Evolutionary conservation across 306 rosid species (phyloP).

Genomic region (Fagus sylvatica): DNA sequence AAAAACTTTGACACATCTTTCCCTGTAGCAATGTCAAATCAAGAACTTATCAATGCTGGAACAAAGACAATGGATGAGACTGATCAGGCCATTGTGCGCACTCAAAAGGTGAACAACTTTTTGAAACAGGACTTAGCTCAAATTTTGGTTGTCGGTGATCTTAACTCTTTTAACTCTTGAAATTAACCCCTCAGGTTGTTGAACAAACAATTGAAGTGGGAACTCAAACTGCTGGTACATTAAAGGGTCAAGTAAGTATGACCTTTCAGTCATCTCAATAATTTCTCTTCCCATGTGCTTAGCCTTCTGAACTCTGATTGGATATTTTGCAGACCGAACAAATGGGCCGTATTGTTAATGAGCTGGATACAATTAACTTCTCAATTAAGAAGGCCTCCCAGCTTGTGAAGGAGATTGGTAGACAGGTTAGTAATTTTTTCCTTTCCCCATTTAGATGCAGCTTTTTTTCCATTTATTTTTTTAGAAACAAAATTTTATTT

Average conservation of each 20-base stretch:
- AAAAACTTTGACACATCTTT: constrained; percentile 28
- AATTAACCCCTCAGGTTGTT: constrained; percentile 59
- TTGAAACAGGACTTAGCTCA: constrained; percentile 6
- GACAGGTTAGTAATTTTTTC: constrained; percentile 65
- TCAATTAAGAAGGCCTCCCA: constrained; percentile 98
- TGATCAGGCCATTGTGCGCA: constrained; percentile 90
- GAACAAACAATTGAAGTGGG: constrained; percentile 96
- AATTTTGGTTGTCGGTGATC: constrained; percentile 23
- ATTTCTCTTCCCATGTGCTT: constrained; percentile 1
- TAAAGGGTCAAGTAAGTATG: constrained; percentile 90
- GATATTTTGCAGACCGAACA: constrained; percentile 78
- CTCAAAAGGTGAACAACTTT: constrained; percentile 64
- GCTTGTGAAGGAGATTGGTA: constrained; percentile 97
- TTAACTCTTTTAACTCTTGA: constrained; percentile 21
- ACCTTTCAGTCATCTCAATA: constrained; percentile 20
- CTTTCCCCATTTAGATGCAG: background rate
- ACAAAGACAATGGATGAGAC: constrained; percentile 91
- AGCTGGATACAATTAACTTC: constrained; percentile 96
- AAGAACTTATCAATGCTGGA: constrained; percentile 86
- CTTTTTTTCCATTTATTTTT: constrained; percentile 10
- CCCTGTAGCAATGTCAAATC: constrained; percentile 88
- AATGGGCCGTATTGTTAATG: constrained; percentile 98
- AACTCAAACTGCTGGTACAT: constrained; percentile 82
- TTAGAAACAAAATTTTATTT: constrained; percentile 22
- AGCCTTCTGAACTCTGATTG: constrained; percentile 24